Evolutionary conservation across 306 rosid genomes (phyloP).

Genomic region (Ziziphus jujuba): DNA sequence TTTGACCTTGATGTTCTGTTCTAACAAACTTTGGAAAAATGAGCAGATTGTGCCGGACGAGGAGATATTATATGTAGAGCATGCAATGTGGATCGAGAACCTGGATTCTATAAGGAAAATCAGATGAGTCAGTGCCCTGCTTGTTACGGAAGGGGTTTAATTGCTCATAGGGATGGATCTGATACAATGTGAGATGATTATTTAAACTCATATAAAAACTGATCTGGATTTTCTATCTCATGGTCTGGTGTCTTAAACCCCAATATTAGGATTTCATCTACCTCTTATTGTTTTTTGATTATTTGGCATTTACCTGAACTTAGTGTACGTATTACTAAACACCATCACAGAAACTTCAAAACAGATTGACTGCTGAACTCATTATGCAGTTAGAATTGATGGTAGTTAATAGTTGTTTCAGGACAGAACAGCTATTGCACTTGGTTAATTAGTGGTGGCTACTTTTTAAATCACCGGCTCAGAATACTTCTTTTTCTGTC

Average conservation of each 20-base stretch:
- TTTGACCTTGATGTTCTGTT: slow-evolving; percentile 8
- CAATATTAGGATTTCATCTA: background rate
- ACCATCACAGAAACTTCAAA: slow-evolving; percentile 6
- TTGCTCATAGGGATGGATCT: slow-evolving; percentile 97
- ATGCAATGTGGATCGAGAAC: slow-evolving; percentile 78
- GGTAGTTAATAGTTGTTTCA: slow-evolving; percentile 7
- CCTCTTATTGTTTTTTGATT: background rate
- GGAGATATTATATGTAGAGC: slow-evolving; percentile 54
- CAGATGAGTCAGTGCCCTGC: slow-evolving; percentile 67
- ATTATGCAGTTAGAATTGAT: slow-evolving; percentile 10
- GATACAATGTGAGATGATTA: slow-evolving; percentile 67
- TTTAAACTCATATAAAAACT: background rate
- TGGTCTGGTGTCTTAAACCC: slow-evolving; percentile 6
- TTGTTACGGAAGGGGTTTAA: slow-evolving; percentile 93
- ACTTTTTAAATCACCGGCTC: slow-evolving; percentile 18
- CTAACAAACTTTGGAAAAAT: slow-evolving; percentile 17
- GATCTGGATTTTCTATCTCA: slow-evolving; percentile 11
- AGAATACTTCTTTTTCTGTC: slow-evolving; percentile 13
- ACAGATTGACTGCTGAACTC: slow-evolving; percentile 16
- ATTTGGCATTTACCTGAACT: background rate
- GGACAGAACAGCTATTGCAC: slow-evolving; percentile 8
- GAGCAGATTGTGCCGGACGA: slow-evolving; percentile 80
- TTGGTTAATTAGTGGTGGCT: slow-evolving; percentile 8
- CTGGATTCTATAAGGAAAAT: slow-evolving; percentile 76
- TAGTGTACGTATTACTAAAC: background rate